Percentiles rank a stretch among this genome's conserved stretches.
Evolutionary conservation across 352 stramenopile genomes (phyloP).

Genomic region (Phytophthora boehmeriae): DNA sequence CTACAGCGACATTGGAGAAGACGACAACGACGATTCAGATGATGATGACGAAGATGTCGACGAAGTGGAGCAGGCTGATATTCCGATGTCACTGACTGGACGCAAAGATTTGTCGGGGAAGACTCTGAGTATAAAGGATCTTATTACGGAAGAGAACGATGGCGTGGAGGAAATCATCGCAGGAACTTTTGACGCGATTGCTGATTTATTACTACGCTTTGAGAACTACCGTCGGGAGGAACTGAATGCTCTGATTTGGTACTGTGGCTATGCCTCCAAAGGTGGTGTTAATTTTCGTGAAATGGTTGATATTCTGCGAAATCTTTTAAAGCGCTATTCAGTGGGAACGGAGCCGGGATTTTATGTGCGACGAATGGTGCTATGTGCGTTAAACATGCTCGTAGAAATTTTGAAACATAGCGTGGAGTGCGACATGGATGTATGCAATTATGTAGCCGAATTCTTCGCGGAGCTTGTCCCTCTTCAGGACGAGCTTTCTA

Average conservation of each 20-base stretch:
- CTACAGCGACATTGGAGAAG: constrained; percentile 35
- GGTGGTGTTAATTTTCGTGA: constrained; percentile 35
- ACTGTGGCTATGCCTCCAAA: constrained; percentile 49
- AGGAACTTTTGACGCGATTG: constrained; percentile 68
- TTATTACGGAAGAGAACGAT: constrained; percentile 60
- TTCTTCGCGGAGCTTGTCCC: constrained; percentile 74
- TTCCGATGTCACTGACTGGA: constrained; percentile 56
- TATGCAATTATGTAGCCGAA: constrained; percentile 69
- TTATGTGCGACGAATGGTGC: constrained; percentile 75
- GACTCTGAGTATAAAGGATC: constrained; percentile 44
- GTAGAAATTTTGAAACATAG: constrained; percentile 80
- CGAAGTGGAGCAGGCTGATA: constrained; percentile 47
- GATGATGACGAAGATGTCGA: constrained; percentile 47
- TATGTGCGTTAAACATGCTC: constrained; percentile 78
- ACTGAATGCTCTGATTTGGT: constrained; percentile 67
- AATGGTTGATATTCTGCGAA: constrained; percentile 61
- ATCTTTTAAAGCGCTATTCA: constrained; percentile 35
- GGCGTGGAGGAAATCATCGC: constrained; percentile 64
- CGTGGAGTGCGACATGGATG: constrained; percentile 60
- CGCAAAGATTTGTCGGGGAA: constrained; percentile 35
- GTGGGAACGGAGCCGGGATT: constrained; percentile 29
- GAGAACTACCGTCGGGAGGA: constrained; percentile 69
- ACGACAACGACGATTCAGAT: constrained; percentile 42
- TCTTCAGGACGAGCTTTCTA: constrained; percentile 44
- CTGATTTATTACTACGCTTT: constrained; percentile 55